A percentile compares a stretch with the other conserved stretches of the same genome.
These are phyloP conservation scores for Fallopia convolvulus DNA, from an alignment of 148 eudicot species.

Conservation along the genomic window DNA sequence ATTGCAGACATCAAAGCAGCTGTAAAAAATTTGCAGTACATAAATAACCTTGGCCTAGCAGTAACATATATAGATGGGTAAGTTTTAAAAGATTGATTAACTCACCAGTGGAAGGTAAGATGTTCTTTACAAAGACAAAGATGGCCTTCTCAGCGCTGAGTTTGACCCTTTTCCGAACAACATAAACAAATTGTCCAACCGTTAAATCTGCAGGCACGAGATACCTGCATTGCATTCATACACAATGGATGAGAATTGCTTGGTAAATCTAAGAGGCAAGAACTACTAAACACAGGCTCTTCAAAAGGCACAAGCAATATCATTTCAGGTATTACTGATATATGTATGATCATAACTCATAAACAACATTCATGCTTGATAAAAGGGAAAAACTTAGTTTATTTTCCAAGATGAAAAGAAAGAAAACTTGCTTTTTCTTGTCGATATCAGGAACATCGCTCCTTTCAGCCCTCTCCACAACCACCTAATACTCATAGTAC, in stretches of 20 bases:
- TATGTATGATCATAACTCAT: neutral
- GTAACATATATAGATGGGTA: neutral
- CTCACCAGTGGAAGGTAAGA: constrained; percentile 46
- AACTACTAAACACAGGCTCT: neutral
- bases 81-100: neutral
- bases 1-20: constrained; percentile 52
- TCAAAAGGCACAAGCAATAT: neutral
- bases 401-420: neutral
- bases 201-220: constrained; percentile 51
- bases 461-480: constrained; percentile 43
- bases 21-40: constrained; percentile 8
- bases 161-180: constrained; percentile 45
- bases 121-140: constrained; percentile 43
- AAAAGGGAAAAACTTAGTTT: neutral
- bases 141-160: constrained; percentile 51
- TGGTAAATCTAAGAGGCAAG: neutral
- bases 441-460: constrained; percentile 39
- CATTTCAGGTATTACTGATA: neutral
- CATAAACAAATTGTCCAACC: constrained; percentile 55
- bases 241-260: neutral
- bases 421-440: constrained; percentile 37
- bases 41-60: neutral
- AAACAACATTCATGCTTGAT: neutral
- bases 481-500: constrained; percentile 20
- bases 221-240: constrained; percentile 25